Base-by-base conservation (phyloP, 495 filamentous ascomycete species). In the Trichoderma asperelloides region DNA sequence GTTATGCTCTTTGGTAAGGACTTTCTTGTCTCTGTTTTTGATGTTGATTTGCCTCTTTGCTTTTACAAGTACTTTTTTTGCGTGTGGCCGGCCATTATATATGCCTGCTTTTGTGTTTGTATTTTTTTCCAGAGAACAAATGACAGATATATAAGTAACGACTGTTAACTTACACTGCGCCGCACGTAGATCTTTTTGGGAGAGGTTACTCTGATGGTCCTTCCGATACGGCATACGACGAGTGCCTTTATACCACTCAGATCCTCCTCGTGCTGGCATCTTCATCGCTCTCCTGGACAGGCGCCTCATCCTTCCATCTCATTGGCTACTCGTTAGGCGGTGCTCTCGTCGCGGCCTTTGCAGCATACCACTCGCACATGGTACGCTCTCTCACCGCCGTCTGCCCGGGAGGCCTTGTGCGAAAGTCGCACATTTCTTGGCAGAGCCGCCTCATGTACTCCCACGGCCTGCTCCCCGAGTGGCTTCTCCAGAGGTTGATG, bases 251-350 rank as follows among this genome's bases (percentile, higher is more conserved):
- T 74, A 82, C 85, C 21, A 84, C 85, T 1, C 89, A 93, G 75
- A 90, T 96, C 45, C 74, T 93, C 64, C 81, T 90, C 62, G 88
- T 84, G 9, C 76, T 95, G 49, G 77, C 84, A 18, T 91, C 91
- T 3, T 93, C 89, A 2, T 76, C 79, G 2, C 76, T 84, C 39
- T 43, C 77, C 1, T 83, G 81, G 81, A 80, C 76, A 1, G 81
- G 81, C 11, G 70, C 76, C 18, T 72, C 76, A 43, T 77, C 69
- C 69, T 91, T 96, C 73, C 85, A 85, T 33, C 71, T 96, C 13
- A 77, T 93, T 21, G 93, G 93, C 0, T 96, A 94, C 74, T 94
- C 91, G 0, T 82, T 97, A 12, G 92, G 93, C 27, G 93, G 93
- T 47, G 90, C 87, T 16, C 84, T 96, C 40, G 84, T 86, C 3